Evolutionary conservation across 108 stramenopile genomes (phyloP).

Genomic region (Stephanodiscus minutulus): DNA sequence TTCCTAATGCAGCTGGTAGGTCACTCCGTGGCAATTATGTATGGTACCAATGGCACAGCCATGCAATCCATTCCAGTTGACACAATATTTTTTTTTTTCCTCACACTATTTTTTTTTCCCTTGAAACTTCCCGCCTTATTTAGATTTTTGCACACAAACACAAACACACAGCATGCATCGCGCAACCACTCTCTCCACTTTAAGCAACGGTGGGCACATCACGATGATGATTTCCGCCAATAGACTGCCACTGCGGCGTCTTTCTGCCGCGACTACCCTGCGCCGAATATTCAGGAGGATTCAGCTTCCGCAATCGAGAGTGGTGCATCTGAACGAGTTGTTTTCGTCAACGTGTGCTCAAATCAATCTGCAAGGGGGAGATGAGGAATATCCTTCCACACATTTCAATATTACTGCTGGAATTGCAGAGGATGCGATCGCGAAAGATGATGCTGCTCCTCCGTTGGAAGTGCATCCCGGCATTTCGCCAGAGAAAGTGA

Average conservation of each 20-base stretch:
- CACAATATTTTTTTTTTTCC: no score
- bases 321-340: not conserved
- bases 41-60: no score
- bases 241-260: not conserved
- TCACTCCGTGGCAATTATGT: no score
- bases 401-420: not conserved
- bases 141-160: no score
- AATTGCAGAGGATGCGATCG: not conserved
- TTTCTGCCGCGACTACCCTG: not conserved
- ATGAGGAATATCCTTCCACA: not conserved
- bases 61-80: no score
- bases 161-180: no score
- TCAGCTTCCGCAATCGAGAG: not conserved
- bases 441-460: not conserved
- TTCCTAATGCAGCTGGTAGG: no score
- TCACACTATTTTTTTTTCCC: no score
- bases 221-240: slow-evolving; percentile 2
- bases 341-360: not conserved
- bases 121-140: no score
- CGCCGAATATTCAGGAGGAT: not conserved
- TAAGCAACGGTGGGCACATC: no score
- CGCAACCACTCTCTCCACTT: no score
- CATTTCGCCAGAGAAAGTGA: slow-evolving; percentile 4
- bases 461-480: not conserved
- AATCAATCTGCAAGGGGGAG: not conserved